phyloP scores from a whole-genome alignment of 2,329 filamentous ascomycete species.

The Westerdykella sp. region DNA sequence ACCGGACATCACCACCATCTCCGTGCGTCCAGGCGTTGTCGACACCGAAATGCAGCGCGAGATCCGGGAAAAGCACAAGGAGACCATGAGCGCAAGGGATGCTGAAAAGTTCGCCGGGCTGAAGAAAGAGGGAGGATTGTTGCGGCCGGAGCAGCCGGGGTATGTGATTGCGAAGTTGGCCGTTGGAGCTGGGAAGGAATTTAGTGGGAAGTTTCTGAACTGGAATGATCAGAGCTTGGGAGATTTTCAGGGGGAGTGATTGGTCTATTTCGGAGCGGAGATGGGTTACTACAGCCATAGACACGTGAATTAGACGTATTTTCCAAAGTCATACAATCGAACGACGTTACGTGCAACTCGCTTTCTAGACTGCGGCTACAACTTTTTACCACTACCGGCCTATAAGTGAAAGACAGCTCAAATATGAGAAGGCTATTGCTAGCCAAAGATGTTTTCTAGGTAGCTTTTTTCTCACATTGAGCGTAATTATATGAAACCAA shows the following conservation, averaged over 20 bases:
- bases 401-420: no score
- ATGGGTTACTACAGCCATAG: no score
- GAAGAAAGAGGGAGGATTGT: constrained; percentile 63
- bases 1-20: constrained; percentile 63
- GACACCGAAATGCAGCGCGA: constrained; percentile 88
- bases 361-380: no score
- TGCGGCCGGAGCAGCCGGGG: constrained; percentile 79
- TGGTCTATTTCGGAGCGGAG: no score
- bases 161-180: constrained; percentile 78
- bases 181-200: constrained; percentile 54
- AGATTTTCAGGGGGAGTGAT: constrained; percentile 19
- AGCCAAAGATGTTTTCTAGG: no score
- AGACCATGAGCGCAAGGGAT: constrained; percentile 53
- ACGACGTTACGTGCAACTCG: no score
- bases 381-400: no score
- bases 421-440: no score
- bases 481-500: no score
- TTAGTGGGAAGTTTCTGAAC: constrained; percentile 71
- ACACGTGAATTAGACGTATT: no score
- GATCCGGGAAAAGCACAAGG: constrained; percentile 65
- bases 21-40: constrained; percentile 72
- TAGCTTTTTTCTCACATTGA: no score
- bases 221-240: constrained; percentile 29
- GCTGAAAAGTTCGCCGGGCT: constrained; percentile 60
- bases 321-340: no score